Evolutionary conservation across 441 rosid genomes (phyloP).

Genomic region (Mallotus japonicus): DNA sequence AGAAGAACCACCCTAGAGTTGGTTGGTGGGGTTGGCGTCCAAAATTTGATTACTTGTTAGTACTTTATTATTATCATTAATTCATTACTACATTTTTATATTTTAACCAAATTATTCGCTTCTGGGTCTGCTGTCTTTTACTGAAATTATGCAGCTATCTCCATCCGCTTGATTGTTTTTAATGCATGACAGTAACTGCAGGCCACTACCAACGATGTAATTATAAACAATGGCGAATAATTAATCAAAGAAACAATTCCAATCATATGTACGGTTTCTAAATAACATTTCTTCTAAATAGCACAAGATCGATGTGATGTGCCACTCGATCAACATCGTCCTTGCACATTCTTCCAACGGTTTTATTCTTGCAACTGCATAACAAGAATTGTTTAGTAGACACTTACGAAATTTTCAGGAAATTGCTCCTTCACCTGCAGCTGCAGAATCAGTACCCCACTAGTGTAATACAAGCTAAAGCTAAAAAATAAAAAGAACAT

Average conservation of each 20-base stretch:
- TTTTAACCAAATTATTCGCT: background rate
- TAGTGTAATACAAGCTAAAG: background rate
- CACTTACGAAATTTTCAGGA: background rate
- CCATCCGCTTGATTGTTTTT: background rate
- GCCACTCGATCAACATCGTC: background rate
- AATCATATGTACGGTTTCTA: background rate
- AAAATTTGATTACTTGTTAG: conserved; percentile 26
- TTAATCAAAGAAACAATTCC: background rate
- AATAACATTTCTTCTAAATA: background rate
- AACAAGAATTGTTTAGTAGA: too few species aligned
- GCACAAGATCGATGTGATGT: background rate
- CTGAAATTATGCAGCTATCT: background rate
- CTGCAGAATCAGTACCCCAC: background rate
- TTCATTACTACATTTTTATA: background rate
- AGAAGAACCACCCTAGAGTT: conserved; percentile 4
- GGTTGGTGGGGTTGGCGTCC: conserved; percentile 56
- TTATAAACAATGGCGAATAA: background rate
- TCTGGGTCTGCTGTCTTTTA: background rate
- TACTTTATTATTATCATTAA: background rate
- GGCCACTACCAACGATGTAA: background rate
- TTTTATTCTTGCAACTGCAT: background rate
- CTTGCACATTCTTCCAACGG: background rate
- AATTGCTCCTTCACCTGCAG: background rate
- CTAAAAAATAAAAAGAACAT: too few species aligned
- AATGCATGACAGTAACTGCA: background rate